phyloP scores from a whole-genome alignment of 306 rosid genomes.

The Argentina anserina region DNA sequence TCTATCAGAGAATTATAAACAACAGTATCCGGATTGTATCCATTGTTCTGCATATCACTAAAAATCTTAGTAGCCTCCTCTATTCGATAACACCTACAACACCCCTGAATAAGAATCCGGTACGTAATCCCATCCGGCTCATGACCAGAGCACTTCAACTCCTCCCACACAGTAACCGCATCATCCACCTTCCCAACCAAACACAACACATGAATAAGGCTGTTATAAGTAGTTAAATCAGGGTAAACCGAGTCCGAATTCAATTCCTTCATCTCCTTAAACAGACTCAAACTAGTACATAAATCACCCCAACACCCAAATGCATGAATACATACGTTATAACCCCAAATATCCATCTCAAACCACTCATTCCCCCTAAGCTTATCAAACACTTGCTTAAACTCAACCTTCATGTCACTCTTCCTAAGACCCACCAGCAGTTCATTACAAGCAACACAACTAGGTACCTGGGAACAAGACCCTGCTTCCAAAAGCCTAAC shows the following conservation, averaged over 20 bases:
- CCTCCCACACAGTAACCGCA: constrained; percentile 66
- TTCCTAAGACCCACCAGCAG: constrained; percentile 62
- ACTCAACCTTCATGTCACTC: constrained; percentile 58
- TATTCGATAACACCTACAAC: constrained; percentile 51
- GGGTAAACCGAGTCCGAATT: constrained; percentile 33
- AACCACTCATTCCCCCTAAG: constrained; percentile 43
- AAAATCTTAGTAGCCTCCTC: constrained; percentile 58
- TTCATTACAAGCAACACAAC: constrained; percentile 48
- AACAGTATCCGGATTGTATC: constrained; percentile 42
- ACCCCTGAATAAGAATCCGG: constrained; percentile 65
- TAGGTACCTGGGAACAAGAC: constrained; percentile 3
- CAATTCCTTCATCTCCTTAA: constrained; percentile 61
- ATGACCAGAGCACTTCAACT: constrained; percentile 66
- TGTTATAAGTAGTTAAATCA: constrained; percentile 76
- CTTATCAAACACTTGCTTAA: constrained; percentile 46
- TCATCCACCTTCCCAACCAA: constrained; percentile 66
- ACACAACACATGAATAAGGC: constrained; percentile 63
- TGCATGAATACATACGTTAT: constrained; percentile 68
- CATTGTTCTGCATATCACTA: constrained; percentile 61
- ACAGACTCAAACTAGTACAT: constrained; percentile 49
- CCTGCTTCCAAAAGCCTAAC: constrained; percentile 42
- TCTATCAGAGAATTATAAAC: constrained; percentile 69
- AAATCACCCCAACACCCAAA: constrained; percentile 91
- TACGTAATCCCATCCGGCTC: constrained; percentile 69
- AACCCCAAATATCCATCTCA: constrained; percentile 51